phyloP scores from a whole-genome alignment of 148 eudicot genomes.

The Dianthus caryophyllus region DNA sequence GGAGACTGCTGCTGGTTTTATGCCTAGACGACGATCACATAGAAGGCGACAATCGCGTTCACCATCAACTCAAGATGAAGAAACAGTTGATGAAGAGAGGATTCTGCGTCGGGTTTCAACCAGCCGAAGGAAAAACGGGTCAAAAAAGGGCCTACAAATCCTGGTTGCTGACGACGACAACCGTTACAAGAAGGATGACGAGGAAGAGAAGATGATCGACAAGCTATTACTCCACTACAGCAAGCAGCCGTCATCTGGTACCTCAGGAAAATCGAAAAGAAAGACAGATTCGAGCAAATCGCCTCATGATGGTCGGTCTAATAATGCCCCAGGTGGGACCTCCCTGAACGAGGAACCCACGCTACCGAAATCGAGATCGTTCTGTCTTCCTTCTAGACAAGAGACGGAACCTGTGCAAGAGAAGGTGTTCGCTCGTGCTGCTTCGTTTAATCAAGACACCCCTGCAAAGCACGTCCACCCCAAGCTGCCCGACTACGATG shows the following conservation, averaged over 20 bases:
- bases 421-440: slow-evolving; percentile 63
- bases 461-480: slow-evolving; percentile 90
- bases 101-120: slow-evolving; percentile 50
- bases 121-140: slow-evolving; percentile 67
- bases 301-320: slow-evolving; percentile 15
- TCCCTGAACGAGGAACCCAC: slow-evolving; percentile 19
- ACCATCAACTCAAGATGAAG: slow-evolving; percentile 30
- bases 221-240: slow-evolving; percentile 76
- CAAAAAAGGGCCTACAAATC: slow-evolving; percentile 67
- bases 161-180: slow-evolving; percentile 55
- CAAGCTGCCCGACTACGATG: slow-evolving; percentile 92
- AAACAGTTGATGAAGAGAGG: slow-evolving; percentile 37
- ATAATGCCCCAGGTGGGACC: slow-evolving; percentile 19
- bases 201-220: slow-evolving; percentile 77
- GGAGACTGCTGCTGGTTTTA: slow-evolving; percentile 27
- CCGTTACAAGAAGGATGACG: slow-evolving; percentile 42
- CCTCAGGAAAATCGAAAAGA: slow-evolving; percentile 39
- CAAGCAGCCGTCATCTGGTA: slow-evolving; percentile 56
- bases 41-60: slow-evolving; percentile 55
- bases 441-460: slow-evolving; percentile 67
- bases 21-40: slow-evolving; percentile 60
- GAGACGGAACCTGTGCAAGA: slow-evolving; percentile 35
- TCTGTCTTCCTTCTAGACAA: slow-evolving; percentile 65
- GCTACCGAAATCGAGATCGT: slow-evolving; percentile 52
- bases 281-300: slow-evolving; percentile 34